Base-by-base conservation (phyloP, 2,329 filamentous ascomycete species). In the Fusarium denticulatum region DNA sequence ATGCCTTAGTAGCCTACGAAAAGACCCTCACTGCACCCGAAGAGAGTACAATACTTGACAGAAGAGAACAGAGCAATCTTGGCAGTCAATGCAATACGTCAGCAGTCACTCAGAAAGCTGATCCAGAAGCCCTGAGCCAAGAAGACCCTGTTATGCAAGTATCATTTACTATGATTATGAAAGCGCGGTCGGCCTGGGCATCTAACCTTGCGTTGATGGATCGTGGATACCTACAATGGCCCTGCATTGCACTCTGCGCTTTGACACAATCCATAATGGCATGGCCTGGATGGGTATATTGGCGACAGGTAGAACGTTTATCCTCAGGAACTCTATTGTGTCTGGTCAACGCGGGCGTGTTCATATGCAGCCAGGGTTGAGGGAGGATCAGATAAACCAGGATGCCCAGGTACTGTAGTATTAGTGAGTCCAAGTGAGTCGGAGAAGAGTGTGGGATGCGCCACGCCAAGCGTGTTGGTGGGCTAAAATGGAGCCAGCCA, bases 61-160 rank as follows among this genome's bases (percentile, higher is more conserved):
- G 46, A 46, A n/a, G 15, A 58, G 53, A 40, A 16, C 15, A 24
- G 28, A 64, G n/a, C n/a, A 56, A 40, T 43, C 37, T 57, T 53
- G 45, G 40, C 22, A 55, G 34, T 24, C 60, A 50, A 36, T 24
- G 39, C 52, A 26, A 43, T 57, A 40, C 52, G 57, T n/a, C 46
- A 63, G 42, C 34, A 57, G 43, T 53, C 24, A 20, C 24, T 42
- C 37, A 36, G 52, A 30, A 10, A 43, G 60, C 72, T 64, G 72
- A 66, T 69, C 28, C 65, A 74, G 71, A 71, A 72, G 67, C 32
- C 42, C 50, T 60, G 40, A 56, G 43, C 39, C 34, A 57, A 60
- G 13, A 53, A 47, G 26, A 26, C 52, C 36, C 30, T 30, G 34
- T 30, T n/a, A 50, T 56, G 56, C 57, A 63, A 42, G 42, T 34